Base-by-base conservation (phyloP, 2,329 filamentous ascomycete species). In the Paraphoma sp. region DNA sequence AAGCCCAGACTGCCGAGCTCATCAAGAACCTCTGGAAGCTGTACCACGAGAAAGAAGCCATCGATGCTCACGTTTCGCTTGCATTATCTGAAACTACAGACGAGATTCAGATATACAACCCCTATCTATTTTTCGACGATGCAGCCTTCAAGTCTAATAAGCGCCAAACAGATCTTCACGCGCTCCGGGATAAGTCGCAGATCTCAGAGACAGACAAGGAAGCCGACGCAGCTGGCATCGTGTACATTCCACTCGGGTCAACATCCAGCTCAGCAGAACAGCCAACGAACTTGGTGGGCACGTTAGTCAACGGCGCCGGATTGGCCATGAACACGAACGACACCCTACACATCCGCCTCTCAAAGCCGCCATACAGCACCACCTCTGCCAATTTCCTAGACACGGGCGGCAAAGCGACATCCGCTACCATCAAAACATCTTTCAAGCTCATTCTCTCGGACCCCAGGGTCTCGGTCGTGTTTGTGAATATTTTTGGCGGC, bases 281-380 rank as follows among this genome's bases (percentile, higher is more conserved):
- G 5, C 81, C 83, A 2, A 80, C 80, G 0, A 71, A 80, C 51
- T 87, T 87, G 59, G 88, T 96, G 51, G 93, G 92, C 38, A 96
- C 90, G 0, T 81, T 96, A 10, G 92, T 96, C 62, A 97, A 97
- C 70, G 92, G 93, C 43, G 93, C 93, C 0, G 93, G 93, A 0
- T 84, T 97, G 1, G 92, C 92, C 0, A 95, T 97, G 90, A 95
- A 95, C 73, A 96, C 92, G 0, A 87, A 93, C 57, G 93, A 97
- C 73, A 89, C 90, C 0, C 85, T 97, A 1, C 82, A 84, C 2
- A 79, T 86, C 11, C 85, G 71, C 29, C 85, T 96, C 9, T 82
- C 84, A 0, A 78, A 86, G 14, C 57, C 60, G 8, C 64, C 70
- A 3, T 58, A 54, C 45, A 54, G 56, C 8, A 91, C 91, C 1